A percentile compares a stretch with the other conserved stretches of the same genome.
These are phyloP conservation scores for Aspergillus ochraceoroseus DNA, from an alignment of 2,329 filamentous ascomycete genomes.

Conservation along the genomic window DNA sequence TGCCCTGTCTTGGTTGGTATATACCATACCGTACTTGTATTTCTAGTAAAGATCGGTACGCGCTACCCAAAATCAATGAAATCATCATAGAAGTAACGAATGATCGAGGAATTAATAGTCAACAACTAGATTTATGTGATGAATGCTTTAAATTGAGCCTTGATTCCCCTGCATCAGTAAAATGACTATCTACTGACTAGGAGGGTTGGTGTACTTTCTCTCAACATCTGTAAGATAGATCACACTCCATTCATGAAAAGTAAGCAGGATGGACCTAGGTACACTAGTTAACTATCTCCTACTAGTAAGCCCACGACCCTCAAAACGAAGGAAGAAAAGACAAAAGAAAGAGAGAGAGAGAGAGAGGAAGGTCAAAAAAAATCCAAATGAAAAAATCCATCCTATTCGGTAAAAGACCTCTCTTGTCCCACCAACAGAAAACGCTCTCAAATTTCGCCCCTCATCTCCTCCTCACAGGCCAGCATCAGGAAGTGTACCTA, in stretches of 20 bases:
- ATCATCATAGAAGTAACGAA: slow-evolving; percentile 1
- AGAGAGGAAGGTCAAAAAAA: slow-evolving; percentile 4
- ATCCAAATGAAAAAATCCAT: slow-evolving; percentile 1
- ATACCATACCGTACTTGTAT: slow-evolving; percentile 16
- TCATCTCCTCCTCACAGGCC: slow-evolving; percentile 16
- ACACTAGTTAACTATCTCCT: no score
- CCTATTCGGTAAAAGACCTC: slow-evolving; percentile 21
- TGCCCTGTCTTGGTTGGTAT: slow-evolving; percentile 9
- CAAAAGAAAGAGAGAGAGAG: slow-evolving; percentile 1
- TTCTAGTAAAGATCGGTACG: background rate
- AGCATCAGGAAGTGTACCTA: no score
- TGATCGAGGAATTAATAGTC: slow-evolving; percentile 1
- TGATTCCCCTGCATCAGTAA: no score
- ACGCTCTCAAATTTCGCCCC: slow-evolving; percentile 20
- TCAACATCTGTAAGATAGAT: no score
- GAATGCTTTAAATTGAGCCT: no score
- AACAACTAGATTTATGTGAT: no score
- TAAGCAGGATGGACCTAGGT: no score
- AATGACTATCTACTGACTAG: background rate
- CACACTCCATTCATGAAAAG: no score
- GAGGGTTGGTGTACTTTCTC: no score
- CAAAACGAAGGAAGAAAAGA: slow-evolving; percentile 6
- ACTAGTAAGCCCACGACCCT: slow-evolving; percentile 13
- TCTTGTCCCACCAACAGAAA: slow-evolving; percentile 21
- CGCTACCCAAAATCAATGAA: background rate